A percentile compares a stretch with the other conserved stretches of the same genome.
These are phyloP conservation scores for Aureobasidium sp. DNA, from an alignment of 2,329 filamentous ascomycete genomes.

Conservation along the genomic window DNA sequence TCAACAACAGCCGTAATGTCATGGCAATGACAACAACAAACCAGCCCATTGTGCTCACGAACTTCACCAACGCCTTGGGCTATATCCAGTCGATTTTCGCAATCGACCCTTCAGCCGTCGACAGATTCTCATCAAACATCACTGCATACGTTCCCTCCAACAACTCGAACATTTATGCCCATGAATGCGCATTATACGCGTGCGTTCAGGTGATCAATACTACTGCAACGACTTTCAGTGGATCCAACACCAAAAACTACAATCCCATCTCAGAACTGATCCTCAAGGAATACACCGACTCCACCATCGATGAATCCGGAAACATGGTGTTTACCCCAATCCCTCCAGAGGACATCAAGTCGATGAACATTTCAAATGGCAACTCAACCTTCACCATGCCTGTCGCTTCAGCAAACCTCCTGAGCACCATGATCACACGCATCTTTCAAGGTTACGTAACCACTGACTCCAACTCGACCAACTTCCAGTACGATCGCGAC, in stretches of 20 bases:
- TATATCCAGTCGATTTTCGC: neutral
- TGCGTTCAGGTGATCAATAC: neutral
- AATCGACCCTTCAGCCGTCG: neutral
- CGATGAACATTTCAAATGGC: neutral
- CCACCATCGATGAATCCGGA: neutral
- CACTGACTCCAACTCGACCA: neutral
- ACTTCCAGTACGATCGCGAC: neutral
- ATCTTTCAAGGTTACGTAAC: neutral
- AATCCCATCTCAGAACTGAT: neutral
- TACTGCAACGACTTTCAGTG: neutral
- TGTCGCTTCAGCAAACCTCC: neutral
- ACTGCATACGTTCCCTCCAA: neutral
- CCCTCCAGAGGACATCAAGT: neutral
- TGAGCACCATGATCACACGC: neutral
- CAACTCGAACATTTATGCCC: neutral
- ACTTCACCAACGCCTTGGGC: neutral
- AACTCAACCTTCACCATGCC: neutral
- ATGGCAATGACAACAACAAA: neutral
- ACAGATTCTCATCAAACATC: neutral
- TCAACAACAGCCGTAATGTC: neutral
- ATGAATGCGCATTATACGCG: neutral
- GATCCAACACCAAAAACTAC: neutral
- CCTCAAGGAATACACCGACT: neutral
- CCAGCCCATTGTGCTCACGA: neutral
- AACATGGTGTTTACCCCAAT: neutral